phyloP scores from a whole-genome alignment of 2,329 filamentous ascomycete genomes.

The Xylariaceae sp. region DNA sequence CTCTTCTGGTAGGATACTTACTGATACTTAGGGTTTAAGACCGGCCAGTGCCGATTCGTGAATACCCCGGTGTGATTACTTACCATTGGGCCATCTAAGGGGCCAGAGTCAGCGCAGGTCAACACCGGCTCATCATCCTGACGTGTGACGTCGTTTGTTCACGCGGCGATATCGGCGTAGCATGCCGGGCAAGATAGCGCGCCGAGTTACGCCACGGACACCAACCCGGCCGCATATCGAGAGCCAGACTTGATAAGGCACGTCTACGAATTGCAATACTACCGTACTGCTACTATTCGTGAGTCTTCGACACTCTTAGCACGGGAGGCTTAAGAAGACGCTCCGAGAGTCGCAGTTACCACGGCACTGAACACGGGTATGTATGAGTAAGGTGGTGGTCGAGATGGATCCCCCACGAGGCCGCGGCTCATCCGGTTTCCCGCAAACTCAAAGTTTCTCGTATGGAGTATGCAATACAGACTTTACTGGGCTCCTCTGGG shows the following conservation, averaged over 20 bases:
- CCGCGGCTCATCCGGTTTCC: constrained; percentile 8
- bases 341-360: constrained; percentile 10
- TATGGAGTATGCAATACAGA: background rate
- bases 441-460: constrained; percentile 8
- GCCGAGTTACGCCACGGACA: constrained; percentile 6
- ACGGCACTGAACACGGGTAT: background rate
- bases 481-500: background rate
- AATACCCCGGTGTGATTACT: background rate
- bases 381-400: background rate
- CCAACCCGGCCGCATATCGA: constrained; percentile 6
- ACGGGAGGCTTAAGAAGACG: constrained; percentile 9
- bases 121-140: constrained; percentile 10
- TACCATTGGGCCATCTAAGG: background rate
- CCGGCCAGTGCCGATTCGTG: background rate
- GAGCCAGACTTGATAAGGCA: background rate
- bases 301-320: background rate
- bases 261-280: too few species aligned
- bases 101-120: background rate
- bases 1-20: background rate
- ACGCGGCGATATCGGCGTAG: constrained; percentile 18
- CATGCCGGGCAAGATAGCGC: background rate
- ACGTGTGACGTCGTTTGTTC: background rate
- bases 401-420: background rate
- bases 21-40: background rate
- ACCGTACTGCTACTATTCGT: background rate